phyloP scores from a whole-genome alignment of 1,139 yeast genomes.

The Magnusiomyces suaveolens region DNA sequence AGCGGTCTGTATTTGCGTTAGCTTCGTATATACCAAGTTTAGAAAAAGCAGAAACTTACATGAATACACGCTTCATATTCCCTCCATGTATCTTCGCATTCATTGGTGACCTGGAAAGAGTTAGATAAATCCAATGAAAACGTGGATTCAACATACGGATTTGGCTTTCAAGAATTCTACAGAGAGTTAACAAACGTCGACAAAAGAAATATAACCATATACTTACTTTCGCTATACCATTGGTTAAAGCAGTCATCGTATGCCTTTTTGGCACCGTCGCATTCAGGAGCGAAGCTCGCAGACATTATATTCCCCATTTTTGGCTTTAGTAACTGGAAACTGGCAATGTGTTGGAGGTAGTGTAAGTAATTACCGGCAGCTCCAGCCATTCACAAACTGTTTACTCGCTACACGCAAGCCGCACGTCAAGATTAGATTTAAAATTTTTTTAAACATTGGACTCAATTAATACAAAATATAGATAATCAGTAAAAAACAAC shows the following conservation, averaged over 20 bases:
- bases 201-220: not conserved
- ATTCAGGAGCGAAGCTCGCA: constrained; percentile 92
- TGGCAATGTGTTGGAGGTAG: too few relatives aligned
- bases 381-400: too few relatives aligned
- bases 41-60: constrained; percentile 28
- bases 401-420: too few relatives aligned
- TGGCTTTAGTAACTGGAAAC: not conserved
- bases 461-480: too few relatives aligned
- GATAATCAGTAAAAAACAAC: too few relatives aligned
- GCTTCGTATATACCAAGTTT: too few relatives aligned
- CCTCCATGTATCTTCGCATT: constrained; percentile 84
- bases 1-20: constrained; percentile 37
- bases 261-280: constrained; percentile 72
- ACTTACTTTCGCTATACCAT: constrained; percentile 83
- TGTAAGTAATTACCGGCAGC: too few relatives aligned
- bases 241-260: constrained; percentile 89
- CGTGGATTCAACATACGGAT: constrained; percentile 27
- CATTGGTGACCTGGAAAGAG: constrained; percentile 65
- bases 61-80: constrained; percentile 80
- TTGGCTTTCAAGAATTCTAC: constrained; percentile 57
- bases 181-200: not conserved
- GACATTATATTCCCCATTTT: constrained; percentile 51
- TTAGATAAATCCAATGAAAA: constrained; percentile 18
- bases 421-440: too few relatives aligned
- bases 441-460: too few relatives aligned